Conservation (phyloP, 2,329 filamentous ascomycete genomes). For the Fusarium mundagurra region DNA sequence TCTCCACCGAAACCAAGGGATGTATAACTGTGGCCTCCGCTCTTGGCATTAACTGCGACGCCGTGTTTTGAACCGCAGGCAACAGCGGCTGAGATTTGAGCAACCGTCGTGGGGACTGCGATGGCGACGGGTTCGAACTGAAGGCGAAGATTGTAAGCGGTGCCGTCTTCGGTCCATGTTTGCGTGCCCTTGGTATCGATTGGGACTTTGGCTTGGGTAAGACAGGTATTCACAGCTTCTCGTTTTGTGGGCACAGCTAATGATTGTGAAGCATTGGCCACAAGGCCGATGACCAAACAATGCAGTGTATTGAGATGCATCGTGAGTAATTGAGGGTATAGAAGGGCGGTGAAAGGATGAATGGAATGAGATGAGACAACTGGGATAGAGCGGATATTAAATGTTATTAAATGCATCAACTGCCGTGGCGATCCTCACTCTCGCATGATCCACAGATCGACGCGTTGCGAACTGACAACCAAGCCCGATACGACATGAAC, state of each 20-base stretch:
- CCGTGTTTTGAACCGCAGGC: constrained; percentile 54
- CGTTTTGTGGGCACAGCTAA: constrained; percentile 34
- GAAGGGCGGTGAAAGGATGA: neutral
- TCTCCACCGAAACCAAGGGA: constrained; percentile 58
- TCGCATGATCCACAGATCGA: constrained; percentile 16
- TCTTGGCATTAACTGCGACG: constrained; percentile 60
- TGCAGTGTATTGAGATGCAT: constrained; percentile 11
- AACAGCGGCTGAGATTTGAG: constrained; percentile 58
- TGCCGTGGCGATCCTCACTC: neutral
- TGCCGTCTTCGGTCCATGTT: constrained; percentile 48
- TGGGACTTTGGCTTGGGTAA: constrained; percentile 41
- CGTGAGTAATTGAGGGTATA: fast-evolving
- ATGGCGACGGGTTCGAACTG: constrained; percentile 47
- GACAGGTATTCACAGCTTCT: constrained; percentile 43
- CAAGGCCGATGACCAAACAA: constrained; percentile 2
- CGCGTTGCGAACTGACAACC: constrained; percentile 3
- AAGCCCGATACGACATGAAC: constrained; percentile 6
- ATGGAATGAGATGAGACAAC: neutral
- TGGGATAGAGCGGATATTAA: neutral
- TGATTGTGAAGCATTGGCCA: neutral
- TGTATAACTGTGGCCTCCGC: constrained; percentile 64
- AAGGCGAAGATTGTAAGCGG: constrained; percentile 48
- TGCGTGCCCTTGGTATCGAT: constrained; percentile 30
- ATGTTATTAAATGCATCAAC: neutral
- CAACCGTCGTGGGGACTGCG: constrained; percentile 45